phyloP scores from a whole-genome alignment of 1,139 yeast genomes.

The Ogataea hybrid region DNA sequence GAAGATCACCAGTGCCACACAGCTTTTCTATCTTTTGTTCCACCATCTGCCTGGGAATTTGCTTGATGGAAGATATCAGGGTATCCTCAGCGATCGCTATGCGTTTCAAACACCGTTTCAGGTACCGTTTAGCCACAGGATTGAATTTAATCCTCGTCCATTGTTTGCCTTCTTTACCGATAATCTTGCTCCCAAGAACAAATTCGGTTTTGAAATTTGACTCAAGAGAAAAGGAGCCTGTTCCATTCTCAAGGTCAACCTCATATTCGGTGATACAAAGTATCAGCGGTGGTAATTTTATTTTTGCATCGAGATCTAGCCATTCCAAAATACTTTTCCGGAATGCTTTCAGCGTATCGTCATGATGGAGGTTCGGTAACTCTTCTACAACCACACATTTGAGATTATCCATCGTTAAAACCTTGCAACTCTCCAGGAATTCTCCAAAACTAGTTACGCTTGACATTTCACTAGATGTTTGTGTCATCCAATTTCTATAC shows the following conservation, averaged over 20 bases:
- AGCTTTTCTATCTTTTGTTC: constrained; percentile 42
- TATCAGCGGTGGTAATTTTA: constrained; percentile 64
- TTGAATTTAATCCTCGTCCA: constrained; percentile 59
- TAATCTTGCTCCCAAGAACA: constrained; percentile 43
- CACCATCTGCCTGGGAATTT: constrained; percentile 36
- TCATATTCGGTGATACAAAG: constrained; percentile 81
- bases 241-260: constrained; percentile 35
- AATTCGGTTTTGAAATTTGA: constrained; percentile 63
- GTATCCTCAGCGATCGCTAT: constrained; percentile 41
- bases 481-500: constrained; percentile 42
- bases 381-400: constrained; percentile 73
- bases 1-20: constrained; percentile 63
- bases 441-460: constrained; percentile 54
- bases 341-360: constrained; percentile 53
- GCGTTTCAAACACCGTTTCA: constrained; percentile 50
- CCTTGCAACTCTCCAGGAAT: constrained; percentile 55
- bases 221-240: constrained; percentile 41
- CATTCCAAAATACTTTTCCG: constrained; percentile 55
- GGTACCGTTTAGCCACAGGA: constrained; percentile 64
- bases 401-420: constrained; percentile 39
- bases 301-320: constrained; percentile 42
- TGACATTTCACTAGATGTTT: constrained; percentile 34
- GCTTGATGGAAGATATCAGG: constrained; percentile 25
- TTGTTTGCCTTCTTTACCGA: constrained; percentile 21
- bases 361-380: constrained; percentile 75